Base-by-base conservation (phyloP, 2,329 filamentous ascomycete species). In the Tolypocladium sp. region DNA sequence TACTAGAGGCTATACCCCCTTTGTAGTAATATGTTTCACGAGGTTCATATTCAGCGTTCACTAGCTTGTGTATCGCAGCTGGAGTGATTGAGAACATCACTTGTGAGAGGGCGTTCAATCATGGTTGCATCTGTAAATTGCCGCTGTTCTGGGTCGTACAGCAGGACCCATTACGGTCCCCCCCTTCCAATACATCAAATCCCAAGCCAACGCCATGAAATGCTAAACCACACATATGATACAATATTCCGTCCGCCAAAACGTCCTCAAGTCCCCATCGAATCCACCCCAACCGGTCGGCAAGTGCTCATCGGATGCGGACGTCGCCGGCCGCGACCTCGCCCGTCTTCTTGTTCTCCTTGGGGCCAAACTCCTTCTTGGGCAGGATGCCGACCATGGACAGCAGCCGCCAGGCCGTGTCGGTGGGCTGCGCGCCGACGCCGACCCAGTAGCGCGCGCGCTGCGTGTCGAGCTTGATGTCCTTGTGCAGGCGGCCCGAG, bases 361-460 rank as follows among this genome's bases (percentile, higher is more conserved):
- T 66, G 12, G 72, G 70, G 2, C 71, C 73, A 62, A 74, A 74
- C 17, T 65, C 35, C 67, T 74, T 74, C 68, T 72, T 71, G 17
- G 74, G 74, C 60, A 76, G 57, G 44, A 76, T 71, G 33, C 76
- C 66, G 59, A 92, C 91, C 90, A 96, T 88, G 59, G 83, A 84
- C 66, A 99, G 77, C 67, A 97, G 74, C 71, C 91, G 82, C 92
- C 92, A 96, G 41, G 89, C 90, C 3, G 90, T 87, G 66, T 97
- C 91, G 63, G 89, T 92, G 12, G 94, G 94, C 77, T 99, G 94
- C 59, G 94, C 94, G 1, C 94, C 94, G 4, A 97, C 93, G 71
- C 94, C 94, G 41, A 99, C 82, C 94, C 94, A 99, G 78, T 99
- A 99, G 74, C 89, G 88, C 59, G 93, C 90, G 61, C 94, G 82